Evolutionary conservation across 2,329 filamentous ascomycete species (phyloP).

Genomic region (Aureobasidium zeae): DNA sequence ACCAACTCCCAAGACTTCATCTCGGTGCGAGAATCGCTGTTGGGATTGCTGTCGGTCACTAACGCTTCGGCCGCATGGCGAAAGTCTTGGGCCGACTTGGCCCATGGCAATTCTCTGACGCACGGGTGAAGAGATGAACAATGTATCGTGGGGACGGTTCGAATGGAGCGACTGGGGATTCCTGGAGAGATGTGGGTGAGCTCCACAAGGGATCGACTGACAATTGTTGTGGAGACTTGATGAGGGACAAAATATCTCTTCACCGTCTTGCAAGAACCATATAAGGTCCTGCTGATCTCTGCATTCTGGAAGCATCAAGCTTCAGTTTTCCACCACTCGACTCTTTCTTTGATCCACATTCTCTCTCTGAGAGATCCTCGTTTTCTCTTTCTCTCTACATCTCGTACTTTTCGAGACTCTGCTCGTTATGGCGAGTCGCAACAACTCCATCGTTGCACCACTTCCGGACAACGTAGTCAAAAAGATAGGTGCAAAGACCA

Average conservation of each 20-base stretch:
- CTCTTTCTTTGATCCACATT: neutral
- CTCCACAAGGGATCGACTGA: slow-evolving; percentile 10
- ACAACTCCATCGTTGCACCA: slow-evolving; percentile 8
- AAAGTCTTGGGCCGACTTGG: slow-evolving; percentile 13
- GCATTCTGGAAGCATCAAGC: no score
- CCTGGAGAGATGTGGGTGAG: neutral
- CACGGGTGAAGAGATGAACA: neutral
- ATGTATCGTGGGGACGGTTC: neutral
- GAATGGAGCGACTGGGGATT: neutral
- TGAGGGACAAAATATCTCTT: no score
- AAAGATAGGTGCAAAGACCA: slow-evolving; percentile 8
- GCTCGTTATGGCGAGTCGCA: slow-evolving; percentile 5
- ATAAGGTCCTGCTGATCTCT: no score
- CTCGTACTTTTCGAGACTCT: neutral
- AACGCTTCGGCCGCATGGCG: slow-evolving; percentile 11
- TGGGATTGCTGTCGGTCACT: neutral
- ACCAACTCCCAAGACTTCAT: neutral
- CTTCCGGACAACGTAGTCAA: slow-evolving; percentile 5
- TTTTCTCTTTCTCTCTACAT: neutral
- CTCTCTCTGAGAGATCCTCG: neutral
- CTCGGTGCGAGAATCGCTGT: neutral
- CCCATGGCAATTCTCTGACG: slow-evolving; percentile 1
- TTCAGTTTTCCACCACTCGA: neutral
- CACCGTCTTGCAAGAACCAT: no score
- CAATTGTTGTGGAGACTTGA: slow-evolving; percentile 5